phyloP scores from a whole-genome alignment of 352 stramenopile species.

The Globisporangium rhizosaccharum region DNA sequence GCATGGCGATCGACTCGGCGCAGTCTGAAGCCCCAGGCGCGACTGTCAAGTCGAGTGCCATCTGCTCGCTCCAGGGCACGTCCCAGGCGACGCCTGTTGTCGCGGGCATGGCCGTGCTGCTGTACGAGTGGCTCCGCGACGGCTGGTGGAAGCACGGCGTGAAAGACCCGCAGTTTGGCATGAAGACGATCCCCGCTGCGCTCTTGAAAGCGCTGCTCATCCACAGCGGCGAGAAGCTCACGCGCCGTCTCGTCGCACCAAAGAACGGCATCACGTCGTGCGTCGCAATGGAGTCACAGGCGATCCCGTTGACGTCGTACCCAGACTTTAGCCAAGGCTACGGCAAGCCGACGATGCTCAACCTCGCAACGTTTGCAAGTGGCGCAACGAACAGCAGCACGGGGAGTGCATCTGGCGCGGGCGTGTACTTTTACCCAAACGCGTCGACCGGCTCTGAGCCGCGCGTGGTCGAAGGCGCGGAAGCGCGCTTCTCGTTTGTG shows the following conservation, averaged over 20 bases:
- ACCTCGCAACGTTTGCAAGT: slow-evolving; percentile 51
- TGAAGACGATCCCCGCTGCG: slow-evolving; percentile 53
- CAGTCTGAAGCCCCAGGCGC: slow-evolving; percentile 52
- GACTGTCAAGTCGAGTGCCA: slow-evolving; percentile 44
- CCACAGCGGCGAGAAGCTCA: slow-evolving; percentile 63
- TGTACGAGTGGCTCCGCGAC: slow-evolving; percentile 77
- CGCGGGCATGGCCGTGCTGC: slow-evolving; percentile 64
- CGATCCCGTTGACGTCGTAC: slow-evolving; percentile 32
- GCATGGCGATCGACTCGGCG: slow-evolving; percentile 75
- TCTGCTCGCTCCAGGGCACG: slow-evolving; percentile 72
- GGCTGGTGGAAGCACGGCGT: slow-evolving; percentile 70
- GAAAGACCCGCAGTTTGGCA: slow-evolving; percentile 46
- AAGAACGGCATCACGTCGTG: slow-evolving; percentile 50
- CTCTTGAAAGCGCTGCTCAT: slow-evolving; percentile 78
- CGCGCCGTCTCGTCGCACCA: slow-evolving; percentile 34
- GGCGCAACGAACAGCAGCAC: slow-evolving; percentile 14
- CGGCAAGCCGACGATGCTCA: slow-evolving; percentile 75
- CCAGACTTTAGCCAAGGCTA: slow-evolving; percentile 79
- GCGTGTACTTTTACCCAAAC: slow-evolving; percentile 52
- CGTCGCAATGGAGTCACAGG: slow-evolving; percentile 22
- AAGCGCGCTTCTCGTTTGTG: slow-evolving; percentile 52
- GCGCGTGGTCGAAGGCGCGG: slow-evolving; percentile 38
- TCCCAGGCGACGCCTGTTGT: slow-evolving; percentile 74
- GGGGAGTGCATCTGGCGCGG: slow-evolving; percentile 16
- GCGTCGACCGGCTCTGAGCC: slow-evolving; percentile 44